Base-by-base conservation (phyloP, 768 basidiomycete genomes). In the Tremella fuciformis region DNA sequence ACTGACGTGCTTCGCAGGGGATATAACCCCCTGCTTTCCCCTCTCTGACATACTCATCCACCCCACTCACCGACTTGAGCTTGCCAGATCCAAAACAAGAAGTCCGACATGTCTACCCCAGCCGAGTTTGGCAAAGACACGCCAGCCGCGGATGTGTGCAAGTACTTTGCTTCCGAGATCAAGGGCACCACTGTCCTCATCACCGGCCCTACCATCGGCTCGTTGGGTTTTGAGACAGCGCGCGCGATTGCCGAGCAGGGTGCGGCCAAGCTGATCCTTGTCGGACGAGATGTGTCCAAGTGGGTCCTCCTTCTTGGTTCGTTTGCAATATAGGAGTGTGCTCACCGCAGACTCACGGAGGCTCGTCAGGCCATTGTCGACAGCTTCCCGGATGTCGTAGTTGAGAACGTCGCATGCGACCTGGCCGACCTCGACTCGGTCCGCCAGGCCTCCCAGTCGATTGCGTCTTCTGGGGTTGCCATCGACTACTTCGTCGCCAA, bases 401-500 rank as follows among this genome's bases (percentile, higher is more conserved):
- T 16, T 9, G 25, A 22, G 51, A 34, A 3, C 18, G 8, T 19
- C 29, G 37, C n/a, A 15, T 53, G 51, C 42, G 55, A 56, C 37
- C 47, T 56, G 19, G 22, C 55, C 21, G 22, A 25, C 47, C 22
- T 56, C 24, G 34, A 13, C 11, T 46, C 41, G 8, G 55, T 56
- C 19, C 19, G 22, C 16, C 19, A 56, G 22, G 55, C 41, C 7
- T 18, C 55, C 16, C n/a, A 46, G 38, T 18, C 13, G 55, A 29
- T 56, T 13, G 26, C 22, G 11, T 41, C n/a, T 2, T 44, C 6
- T 1, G 25, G 38, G 11, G 25, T 39, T 24, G 11, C 21, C 47
- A 53, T 58, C 24, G 57, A 58, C 21, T 37, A 53, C 6, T 22
- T 58, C 21, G 53, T 58, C 57, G 29, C 46, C 40, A 58, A 58